A percentile compares a stretch with the other conserved stretches of the same genome.
Evolutionary conservation across 805 yeast genomes (phyloP).

Genomic region (Lipomyces spencermartinsiae): DNA sequence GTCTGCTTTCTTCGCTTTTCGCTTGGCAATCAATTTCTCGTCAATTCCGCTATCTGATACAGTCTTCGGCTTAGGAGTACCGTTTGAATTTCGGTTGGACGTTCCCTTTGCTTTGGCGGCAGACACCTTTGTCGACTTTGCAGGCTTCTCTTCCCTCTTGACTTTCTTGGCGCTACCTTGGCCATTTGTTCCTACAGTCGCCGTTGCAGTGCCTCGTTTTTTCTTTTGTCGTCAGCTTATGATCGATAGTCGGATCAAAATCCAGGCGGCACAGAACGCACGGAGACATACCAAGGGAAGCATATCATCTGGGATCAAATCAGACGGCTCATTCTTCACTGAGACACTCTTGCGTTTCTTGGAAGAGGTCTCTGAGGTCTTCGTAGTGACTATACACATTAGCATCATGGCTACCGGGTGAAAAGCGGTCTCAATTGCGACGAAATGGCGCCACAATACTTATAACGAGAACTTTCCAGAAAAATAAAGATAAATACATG

Average conservation of each 20-base stretch:
- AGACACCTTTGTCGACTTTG: not conserved
- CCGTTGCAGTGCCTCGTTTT: slow-evolving; percentile 4
- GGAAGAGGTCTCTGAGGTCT: not conserved
- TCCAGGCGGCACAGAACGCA: too few relatives aligned
- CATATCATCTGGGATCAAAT: not conserved
- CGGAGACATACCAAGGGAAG: slow-evolving; percentile 21
- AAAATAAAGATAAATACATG: not conserved
- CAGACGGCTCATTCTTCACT: slow-evolving; percentile 9
- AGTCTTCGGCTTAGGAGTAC: not conserved
- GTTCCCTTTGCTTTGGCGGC: not conserved
- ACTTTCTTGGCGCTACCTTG: slow-evolving; percentile 9
- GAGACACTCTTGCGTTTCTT: slow-evolving; percentile 12
- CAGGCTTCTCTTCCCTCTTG: not conserved
- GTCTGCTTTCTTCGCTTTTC: not conserved
- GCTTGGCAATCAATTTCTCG: slow-evolving; percentile 9
- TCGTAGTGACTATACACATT: not conserved
- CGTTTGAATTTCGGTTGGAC: not conserved
- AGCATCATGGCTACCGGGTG: not conserved
- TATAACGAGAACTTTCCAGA: not conserved
- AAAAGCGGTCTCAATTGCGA: not conserved
- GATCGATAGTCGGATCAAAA: not conserved
- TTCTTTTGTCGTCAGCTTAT: slow-evolving; percentile 2
- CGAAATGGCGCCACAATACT: not conserved
- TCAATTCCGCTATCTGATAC: not conserved
- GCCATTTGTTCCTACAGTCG: not conserved